These are phyloP conservation scores for Collybiopsis confluens DNA, from an alignment of 768 basidiomycete genomes.

Conservation along the genomic window DNA sequence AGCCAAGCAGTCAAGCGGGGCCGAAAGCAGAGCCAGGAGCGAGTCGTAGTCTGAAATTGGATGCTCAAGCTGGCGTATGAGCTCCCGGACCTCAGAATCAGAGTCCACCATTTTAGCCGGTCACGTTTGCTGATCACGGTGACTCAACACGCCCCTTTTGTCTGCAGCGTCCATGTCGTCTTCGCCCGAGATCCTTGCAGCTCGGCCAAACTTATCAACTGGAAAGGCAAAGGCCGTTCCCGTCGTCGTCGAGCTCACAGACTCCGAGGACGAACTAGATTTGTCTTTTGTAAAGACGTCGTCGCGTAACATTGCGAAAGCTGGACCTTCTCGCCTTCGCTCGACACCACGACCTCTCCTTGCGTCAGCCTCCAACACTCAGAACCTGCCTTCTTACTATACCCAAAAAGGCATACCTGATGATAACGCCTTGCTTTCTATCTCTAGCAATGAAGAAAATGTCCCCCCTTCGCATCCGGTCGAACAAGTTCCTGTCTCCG, in stretches of 20 bases:
- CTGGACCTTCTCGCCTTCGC: conserved; percentile 10
- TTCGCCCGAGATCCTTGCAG: not conserved
- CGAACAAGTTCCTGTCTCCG: not conserved
- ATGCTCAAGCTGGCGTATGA: conserved; percentile 40
- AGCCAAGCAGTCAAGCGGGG: conserved; percentile 52
- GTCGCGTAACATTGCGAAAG: not conserved
- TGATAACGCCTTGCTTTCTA: conserved; percentile 26
- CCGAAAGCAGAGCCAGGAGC: conserved; percentile 51
- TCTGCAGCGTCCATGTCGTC: too few species aligned
- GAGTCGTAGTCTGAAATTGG: conserved; percentile 44
- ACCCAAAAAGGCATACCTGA: not conserved
- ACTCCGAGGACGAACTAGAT: conserved; percentile 39
- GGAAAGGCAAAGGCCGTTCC: not conserved
- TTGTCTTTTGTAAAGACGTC: not conserved
- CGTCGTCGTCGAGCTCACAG: conserved; percentile 45
- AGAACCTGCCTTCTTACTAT: conserved; percentile 4
- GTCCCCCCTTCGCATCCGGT: conserved; percentile 16
- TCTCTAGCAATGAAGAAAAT: conserved; percentile 34
- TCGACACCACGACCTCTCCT: conserved; percentile 12
- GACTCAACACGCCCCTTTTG: not conserved
- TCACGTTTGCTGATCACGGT: not conserved
- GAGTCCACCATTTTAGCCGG: conserved; percentile 1
- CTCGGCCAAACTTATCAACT: not conserved
- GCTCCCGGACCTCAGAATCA: conserved; percentile 26
- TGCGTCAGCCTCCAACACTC: conserved; percentile 14